Percentiles rank a stretch among this genome's conserved stretches.
phyloP scores from a whole-genome alignment of 116 monocot genomes.

The Papilionanthe hybrid region DNA sequence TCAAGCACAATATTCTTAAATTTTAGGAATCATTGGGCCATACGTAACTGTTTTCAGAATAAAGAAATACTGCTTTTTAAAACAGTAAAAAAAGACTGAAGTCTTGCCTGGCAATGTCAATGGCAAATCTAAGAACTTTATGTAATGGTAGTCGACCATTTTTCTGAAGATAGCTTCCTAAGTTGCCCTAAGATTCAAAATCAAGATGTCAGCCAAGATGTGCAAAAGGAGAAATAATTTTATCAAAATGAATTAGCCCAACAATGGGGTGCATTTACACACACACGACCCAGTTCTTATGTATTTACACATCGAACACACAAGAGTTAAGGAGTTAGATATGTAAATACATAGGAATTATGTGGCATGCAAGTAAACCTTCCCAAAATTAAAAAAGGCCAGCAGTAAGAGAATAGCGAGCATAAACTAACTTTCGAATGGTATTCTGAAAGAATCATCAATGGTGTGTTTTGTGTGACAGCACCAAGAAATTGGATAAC shows the following conservation, averaged over 20 bases:
- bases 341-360: no score
- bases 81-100: not conserved
- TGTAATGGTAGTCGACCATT: conserved; percentile 62
- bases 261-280: no score
- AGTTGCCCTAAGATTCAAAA: conserved; percentile 58
- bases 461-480: conserved; percentile 83
- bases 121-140: conserved; percentile 69
- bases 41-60: not conserved
- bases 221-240: not conserved
- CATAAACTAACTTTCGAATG: conserved; percentile 57
- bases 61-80: not conserved
- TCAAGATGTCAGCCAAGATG: not conserved
- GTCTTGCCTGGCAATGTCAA: conserved; percentile 82
- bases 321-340: no score
- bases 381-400: not conserved
- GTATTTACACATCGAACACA: no score
- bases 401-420: not conserved
- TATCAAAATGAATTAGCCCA: not conserved
- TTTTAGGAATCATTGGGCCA: not conserved
- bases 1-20: not conserved
- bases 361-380: no score
- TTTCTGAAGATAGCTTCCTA: conserved; percentile 67
- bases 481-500: conserved; percentile 94
- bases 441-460: conserved; percentile 96
- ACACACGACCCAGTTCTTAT: no score